Conservation (phyloP, 192 early-diverging fungal species). For the Coemansia sp. region DNA sequence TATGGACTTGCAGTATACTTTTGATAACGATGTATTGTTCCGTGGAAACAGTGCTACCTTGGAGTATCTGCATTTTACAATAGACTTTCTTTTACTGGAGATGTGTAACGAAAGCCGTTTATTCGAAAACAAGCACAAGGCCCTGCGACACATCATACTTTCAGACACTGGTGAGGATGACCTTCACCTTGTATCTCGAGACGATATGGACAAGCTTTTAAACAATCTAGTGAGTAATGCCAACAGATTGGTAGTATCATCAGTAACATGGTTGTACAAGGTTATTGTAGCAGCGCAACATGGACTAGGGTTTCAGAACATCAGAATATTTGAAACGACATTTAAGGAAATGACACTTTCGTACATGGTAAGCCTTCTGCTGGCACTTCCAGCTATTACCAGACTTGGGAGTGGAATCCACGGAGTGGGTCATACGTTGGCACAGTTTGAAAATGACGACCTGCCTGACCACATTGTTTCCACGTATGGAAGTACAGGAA, state of each 20-base stretch:
- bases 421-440: background rate
- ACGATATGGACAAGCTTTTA: too few species aligned
- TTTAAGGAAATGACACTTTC: background rate
- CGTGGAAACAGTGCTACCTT: constrained; percentile 12
- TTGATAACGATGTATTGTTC: constrained; percentile 9
- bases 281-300: background rate
- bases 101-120: too few species aligned
- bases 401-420: background rate
- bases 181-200: too few species aligned
- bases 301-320: background rate
- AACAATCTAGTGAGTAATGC: background rate
- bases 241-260: too few species aligned
- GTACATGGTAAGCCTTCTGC: too few species aligned
- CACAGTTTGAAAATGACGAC: background rate
- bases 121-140: too few species aligned
- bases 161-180: too few species aligned
- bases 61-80: background rate
- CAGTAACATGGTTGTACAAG: background rate
- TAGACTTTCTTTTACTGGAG: too few species aligned
- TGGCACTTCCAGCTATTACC: background rate
- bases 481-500: background rate
- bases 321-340: background rate
- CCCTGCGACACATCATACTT: too few species aligned
- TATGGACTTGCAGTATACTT: too few species aligned
- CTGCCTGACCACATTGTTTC: background rate